These are phyloP conservation scores for Trichoderma pleuroti DNA, from an alignment of 2,329 filamentous ascomycete species.

Conservation along the genomic window DNA sequence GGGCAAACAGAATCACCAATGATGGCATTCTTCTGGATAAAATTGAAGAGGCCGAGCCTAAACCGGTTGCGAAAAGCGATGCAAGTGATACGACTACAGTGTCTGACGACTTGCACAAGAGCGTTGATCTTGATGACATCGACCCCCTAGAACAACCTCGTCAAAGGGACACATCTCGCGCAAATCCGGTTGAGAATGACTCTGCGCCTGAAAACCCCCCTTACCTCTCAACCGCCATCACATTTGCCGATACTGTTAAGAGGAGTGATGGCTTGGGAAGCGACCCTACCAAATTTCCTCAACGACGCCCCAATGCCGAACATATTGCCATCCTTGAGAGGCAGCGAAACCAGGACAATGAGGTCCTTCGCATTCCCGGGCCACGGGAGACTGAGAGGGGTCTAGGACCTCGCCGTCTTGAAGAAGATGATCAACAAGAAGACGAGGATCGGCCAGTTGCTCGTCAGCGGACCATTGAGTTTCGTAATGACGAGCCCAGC, in stretches of 20 bases:
- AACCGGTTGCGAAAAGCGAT: conserved; percentile 29
- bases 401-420: conserved; percentile 59
- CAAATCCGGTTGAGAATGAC: neutral
- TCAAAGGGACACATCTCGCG: neutral
- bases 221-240: conserved; percentile 46
- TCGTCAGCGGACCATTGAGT: conserved; percentile 28
- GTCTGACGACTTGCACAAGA: conserved; percentile 29
- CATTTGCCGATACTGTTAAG: conserved; percentile 65
- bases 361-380: conserved; percentile 82
- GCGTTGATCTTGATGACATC: conserved; percentile 6
- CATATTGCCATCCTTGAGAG: conserved; percentile 86
- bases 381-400: conserved; percentile 87
- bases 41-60: conserved; percentile 32
- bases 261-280: conserved; percentile 55
- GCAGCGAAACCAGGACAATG: conserved; percentile 72
- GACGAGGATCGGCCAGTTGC: conserved; percentile 33
- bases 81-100: conserved; percentile 38
- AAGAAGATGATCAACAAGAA: conserved; percentile 38
- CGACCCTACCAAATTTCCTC: conserved; percentile 42
- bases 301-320: conserved; percentile 62
- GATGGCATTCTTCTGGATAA: conserved; percentile 53
- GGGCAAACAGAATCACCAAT: conserved; percentile 56
- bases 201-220: neutral
- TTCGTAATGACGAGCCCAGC: conserved; percentile 25
- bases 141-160: conserved; percentile 7